Evolutionary conservation across 495 filamentous ascomycete genomes (phyloP), one percentile per base, ranked within the genome.

Genomic region (Monascus purpureus): DNA sequence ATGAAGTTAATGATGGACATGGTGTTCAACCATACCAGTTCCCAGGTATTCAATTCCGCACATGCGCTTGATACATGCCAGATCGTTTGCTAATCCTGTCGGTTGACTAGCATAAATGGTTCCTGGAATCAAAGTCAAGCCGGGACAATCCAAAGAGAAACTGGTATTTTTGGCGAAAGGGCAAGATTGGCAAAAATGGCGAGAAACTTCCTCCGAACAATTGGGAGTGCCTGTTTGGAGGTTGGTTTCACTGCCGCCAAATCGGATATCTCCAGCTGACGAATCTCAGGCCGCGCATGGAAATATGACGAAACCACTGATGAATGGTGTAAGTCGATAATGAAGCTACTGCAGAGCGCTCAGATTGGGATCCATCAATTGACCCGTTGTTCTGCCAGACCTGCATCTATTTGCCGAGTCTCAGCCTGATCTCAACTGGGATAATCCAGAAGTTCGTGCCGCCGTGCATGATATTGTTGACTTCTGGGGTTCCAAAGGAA

Each of bases 381-480:
- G 27, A 16, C 27, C 16, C 8, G 22, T 31, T 17, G 11, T 26
- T 11, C 12, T 11, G 19, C 22, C 28, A 40, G 38, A 75, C 41
- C 61, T 82, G 1, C 68, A 72, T 36, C 56, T 80, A 6, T 81
- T 78, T 36, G 59, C 70, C 1, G 48, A 58, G 8, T 53, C 68
- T 28, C 73, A 80, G 43, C 75, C 78, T 4, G 77, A 82, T 40
- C 60, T 82, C 9, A 82, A 82, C 50, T 82, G 76, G 74, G 74
- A 81, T 37, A 71, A 67, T 18, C 55, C 57, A 4, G 63, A 56
- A 9, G 60, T 68, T 5, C 59, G 76, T 0, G 47, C 61, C 19
- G 74, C 76, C 1, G 70, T 81, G 11, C 70, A 75, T 37, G 60
- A 70, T 18, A 55, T 67, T 16, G 74, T 82, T 63, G 43, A 58